phyloP scores from a whole-genome alignment of 1,139 yeast species.

The Geotrichum australiense region DNA sequence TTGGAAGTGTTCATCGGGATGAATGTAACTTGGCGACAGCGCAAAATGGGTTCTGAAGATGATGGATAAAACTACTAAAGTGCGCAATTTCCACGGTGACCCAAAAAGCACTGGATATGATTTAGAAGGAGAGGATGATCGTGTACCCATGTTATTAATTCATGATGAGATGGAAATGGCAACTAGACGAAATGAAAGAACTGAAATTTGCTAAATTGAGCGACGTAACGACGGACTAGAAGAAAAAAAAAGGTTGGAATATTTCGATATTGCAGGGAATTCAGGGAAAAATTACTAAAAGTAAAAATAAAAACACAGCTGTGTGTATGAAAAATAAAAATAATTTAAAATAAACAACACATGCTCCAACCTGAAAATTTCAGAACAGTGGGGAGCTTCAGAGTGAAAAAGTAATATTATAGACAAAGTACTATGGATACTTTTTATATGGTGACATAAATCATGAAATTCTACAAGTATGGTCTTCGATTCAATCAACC shows the following conservation, averaged over 20 bases:
- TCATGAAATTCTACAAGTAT: too few relatives aligned
- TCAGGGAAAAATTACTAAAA: neutral
- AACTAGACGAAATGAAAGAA: slow-evolving; percentile 1
- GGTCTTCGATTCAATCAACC: slow-evolving; percentile 1
- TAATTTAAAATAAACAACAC: neutral
- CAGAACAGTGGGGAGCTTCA: neutral
- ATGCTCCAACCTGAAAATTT: neutral
- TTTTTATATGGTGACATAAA: too few relatives aligned
- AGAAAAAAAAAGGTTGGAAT: neutral
- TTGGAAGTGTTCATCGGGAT: slow-evolving; percentile 97
- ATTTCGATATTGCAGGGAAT: neutral
- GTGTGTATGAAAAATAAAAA: neutral
- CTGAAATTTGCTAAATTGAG: neutral
- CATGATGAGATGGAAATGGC: neutral
- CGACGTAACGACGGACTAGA: neutral
- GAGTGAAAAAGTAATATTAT: too few relatives aligned
- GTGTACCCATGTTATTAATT: slow-evolving; percentile 5
- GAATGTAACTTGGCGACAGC: slow-evolving; percentile 75
- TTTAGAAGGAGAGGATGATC: slow-evolving; percentile 7
- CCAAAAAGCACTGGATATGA: slow-evolving; percentile 18
- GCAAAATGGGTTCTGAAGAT: slow-evolving; percentile 52
- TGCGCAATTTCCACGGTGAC: slow-evolving; percentile 27
- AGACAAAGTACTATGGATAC: too few relatives aligned
- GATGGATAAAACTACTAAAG: slow-evolving; percentile 32
- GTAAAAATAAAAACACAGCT: neutral